phyloP scores from a whole-genome alignment of 306 rosid genomes.

The Prunus salicina region DNA sequence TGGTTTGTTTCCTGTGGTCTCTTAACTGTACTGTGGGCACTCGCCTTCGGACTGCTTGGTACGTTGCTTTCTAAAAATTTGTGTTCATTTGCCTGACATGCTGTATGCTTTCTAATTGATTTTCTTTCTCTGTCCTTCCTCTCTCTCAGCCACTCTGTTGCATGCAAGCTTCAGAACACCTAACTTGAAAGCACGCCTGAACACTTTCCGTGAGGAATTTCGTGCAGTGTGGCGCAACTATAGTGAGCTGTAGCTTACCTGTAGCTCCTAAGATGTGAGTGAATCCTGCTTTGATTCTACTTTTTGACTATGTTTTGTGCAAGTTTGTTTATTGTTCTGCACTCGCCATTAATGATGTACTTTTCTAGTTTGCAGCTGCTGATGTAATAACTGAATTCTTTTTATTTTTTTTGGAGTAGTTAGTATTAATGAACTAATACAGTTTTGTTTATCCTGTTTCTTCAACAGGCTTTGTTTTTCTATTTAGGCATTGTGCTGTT shows the following conservation, averaged over 20 bases:
- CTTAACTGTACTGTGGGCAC: constrained; percentile 73
- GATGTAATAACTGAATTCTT: neutral
- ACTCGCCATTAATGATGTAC: neutral
- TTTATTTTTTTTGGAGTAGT: no score
- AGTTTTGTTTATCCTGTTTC: neutral
- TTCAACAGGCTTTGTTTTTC: constrained; percentile 18
- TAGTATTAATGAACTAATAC: neutral
- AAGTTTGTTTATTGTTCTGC: neutral
- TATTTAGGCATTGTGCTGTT: constrained; percentile 16
- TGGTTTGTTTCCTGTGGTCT: constrained; percentile 93
- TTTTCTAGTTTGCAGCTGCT: constrained; percentile 8
- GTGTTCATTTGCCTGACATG: neutral
- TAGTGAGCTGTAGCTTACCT: constrained; percentile 76
- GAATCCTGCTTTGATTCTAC: constrained; percentile 15
- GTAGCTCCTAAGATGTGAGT: constrained; percentile 49
- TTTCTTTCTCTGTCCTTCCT: neutral
- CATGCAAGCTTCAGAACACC: constrained; percentile 99
- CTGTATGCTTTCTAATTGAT: constrained; percentile 18
- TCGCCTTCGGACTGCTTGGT: constrained; percentile 88
- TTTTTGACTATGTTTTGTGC: neutral
- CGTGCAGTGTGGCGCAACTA: constrained; percentile 99
- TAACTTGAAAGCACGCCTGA: constrained; percentile 93
- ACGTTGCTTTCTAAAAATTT: constrained; percentile 22
- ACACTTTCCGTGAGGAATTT: constrained; percentile 97
- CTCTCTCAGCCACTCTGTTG: constrained; percentile 63